Evolutionary conservation across 129 eudicot species (phyloP), one percentile per base, ranked within the genome.

Genomic region (Heracleum sosnowskyi): DNA sequence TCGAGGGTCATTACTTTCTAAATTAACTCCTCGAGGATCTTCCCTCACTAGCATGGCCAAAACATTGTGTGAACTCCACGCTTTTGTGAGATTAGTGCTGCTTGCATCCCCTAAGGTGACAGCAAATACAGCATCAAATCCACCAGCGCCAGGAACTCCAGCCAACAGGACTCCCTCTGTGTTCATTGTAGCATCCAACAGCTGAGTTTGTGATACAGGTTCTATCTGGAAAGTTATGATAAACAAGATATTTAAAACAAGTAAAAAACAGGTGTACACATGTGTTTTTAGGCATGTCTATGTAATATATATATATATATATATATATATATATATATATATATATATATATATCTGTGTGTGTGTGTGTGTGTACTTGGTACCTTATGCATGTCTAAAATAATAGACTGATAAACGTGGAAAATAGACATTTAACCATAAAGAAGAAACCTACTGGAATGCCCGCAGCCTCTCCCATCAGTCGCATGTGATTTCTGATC

Each of bases 141-240:
- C 99, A n/a, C 99, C 99, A 46, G 97, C 99, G 69, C 99, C 97
- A 47, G 99, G 99, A 82, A 96, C 94, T 69, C 99, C 99, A 44
- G 99, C 99, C 87, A 96, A 82, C 62, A 96, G 79, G 77, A 96
- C 97, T 80, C 99, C 99, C 72, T 89, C 90, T 82, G 84, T 82
- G 77, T 78, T 88, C 99, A 92, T 96, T 45, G 99, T 92, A 29
- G 95, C 86, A 77, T 96, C 97, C 81, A 96, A 79, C 70, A 96
- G 97, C 80, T 47, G 87, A 63, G 99, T 90, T 85, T 90, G 99
- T 80, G 93, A 88, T 76, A 86, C 95, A 11, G 99, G 99, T 85
- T 96, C 99, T 88, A 96, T 96, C 97, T 96, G 97, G 80, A 83
- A 64, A 29, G 29, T 7, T 15, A 29, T 29, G 12, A n/a, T 8